Base-by-base conservation (phyloP, 140 eudicot species). In the Cichorium intybus region DNA sequence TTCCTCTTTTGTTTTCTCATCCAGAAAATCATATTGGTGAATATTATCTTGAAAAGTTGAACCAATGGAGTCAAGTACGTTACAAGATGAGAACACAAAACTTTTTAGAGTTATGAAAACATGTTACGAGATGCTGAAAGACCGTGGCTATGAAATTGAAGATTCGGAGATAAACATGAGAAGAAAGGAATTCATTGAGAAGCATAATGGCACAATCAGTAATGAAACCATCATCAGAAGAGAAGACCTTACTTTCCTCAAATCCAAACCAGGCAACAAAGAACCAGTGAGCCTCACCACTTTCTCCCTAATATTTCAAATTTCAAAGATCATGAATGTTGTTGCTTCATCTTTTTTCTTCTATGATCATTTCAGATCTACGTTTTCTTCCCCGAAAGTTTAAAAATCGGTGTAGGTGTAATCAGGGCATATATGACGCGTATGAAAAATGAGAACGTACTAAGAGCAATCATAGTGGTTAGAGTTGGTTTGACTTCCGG, bases 381-480 rank as follows among this genome's bases (percentile, higher is more conserved):
- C 33, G 80, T 75, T 67, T 75, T 75, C 70, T 75, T 75, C 45
- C 80, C 80, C 12, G 74, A 75, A 16, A 70, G 60, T 21, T 33
- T 75, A 75, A 75, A 75, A 75, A 75, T 75, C 23, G 75, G 80
- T 39, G 80, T 75, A 26, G 43, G 43, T 20, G 3, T 60, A 60
- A 68, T 75, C 31, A 75, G 51, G 70, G 24, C 62, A 7, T 75
- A 75, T 68, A 51, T 75, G 14, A 23, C 51, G 1, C 75, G 70
- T 52, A 68, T 75, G 80, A 64, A 57, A 68, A 24, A 68, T 22
- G 80, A 75, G 70, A 60, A 60, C 7, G 6, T 75, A 60, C 70
- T 53, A 11, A 53, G 80, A 75, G 80, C 80, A 68, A 75, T 75
- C 28, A 62, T 75, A n/a, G 80, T 75, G 43, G 75, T 75, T 60